Percentiles rank a stretch among this genome's conserved stretches.
Conservation (phyloP, 176 grass and related monocot genomes). For the Eleusine indica region DNA sequence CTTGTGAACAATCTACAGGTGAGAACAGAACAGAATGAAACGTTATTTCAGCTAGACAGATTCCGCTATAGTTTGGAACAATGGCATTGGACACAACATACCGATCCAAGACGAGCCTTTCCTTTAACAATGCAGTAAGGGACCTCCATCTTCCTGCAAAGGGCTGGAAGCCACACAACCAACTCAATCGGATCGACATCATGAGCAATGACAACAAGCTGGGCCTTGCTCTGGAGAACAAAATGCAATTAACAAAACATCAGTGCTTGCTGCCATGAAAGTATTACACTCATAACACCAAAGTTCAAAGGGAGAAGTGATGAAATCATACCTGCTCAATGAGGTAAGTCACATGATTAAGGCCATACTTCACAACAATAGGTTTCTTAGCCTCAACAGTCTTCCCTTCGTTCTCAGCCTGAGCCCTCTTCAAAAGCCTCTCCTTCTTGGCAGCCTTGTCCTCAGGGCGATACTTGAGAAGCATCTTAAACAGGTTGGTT, state of each 20-base stretch:
- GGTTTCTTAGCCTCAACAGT: slow-evolving; percentile 70
- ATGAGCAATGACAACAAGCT: slow-evolving; percentile 68
- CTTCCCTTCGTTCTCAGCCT: slow-evolving; percentile 69
- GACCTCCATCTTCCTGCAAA: slow-evolving; percentile 82
- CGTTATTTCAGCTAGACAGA: background rate
- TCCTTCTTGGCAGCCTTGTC: slow-evolving; percentile 72
- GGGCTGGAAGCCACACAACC: slow-evolving; percentile 77
- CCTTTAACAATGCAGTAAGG: slow-evolving; percentile 81
- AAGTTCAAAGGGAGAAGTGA: background rate
- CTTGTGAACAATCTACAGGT: slow-evolving; percentile 68
- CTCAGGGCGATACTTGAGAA: slow-evolving; percentile 78
- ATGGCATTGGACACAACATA: background rate
- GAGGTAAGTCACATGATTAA: slow-evolving; percentile 82
- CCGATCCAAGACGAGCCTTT: slow-evolving; percentile 71
- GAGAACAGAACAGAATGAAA: background rate
- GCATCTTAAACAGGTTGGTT: slow-evolving; percentile 70
- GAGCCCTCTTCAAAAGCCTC: slow-evolving; percentile 65
- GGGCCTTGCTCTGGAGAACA: slow-evolving; percentile 62
- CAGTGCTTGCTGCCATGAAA: background rate
- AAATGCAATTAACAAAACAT: background rate
- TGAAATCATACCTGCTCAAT: slow-evolving; percentile 60
- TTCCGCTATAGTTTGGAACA: background rate
- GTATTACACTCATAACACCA: background rate
- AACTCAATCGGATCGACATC: slow-evolving; percentile 81
- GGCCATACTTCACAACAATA: slow-evolving; percentile 81